Evolutionary conservation across 805 yeast species (phyloP).

Genomic region (Saccharomycopsis javanensis): DNA sequence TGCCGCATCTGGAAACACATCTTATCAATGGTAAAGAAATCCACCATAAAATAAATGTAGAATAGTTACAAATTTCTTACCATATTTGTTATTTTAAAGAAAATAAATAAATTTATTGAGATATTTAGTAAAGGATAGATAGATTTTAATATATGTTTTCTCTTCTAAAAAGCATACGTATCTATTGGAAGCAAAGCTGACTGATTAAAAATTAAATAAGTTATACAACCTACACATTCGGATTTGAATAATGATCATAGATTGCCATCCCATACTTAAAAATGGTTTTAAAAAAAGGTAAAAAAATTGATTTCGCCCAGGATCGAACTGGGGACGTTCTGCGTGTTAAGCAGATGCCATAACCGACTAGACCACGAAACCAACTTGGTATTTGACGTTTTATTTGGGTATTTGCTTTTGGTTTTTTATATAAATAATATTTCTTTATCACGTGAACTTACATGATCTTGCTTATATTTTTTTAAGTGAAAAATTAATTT

Average conservation of each 20-base stretch:
- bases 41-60: background rate
- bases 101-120: too few species aligned
- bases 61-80: background rate
- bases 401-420: too few species aligned
- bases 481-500: background rate
- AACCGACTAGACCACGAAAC: constrained; percentile 99
- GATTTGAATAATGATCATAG: too few species aligned
- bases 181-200: too few species aligned
- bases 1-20: background rate
- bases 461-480: background rate
- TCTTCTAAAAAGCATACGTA: too few species aligned
- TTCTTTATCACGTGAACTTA: background rate
- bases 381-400: constrained; percentile 25
- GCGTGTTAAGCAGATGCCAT: constrained; percentile 99
- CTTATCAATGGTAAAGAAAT: background rate
- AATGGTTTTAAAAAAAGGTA: constrained; percentile 6
- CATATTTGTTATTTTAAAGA: background rate
- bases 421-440: too few species aligned
- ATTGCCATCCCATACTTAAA: too few species aligned
- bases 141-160: background rate
- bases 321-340: constrained; percentile 99
- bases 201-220: too few species aligned
- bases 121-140: too few species aligned
- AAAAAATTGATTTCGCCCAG: constrained; percentile 92
- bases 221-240: too few species aligned